phyloP scores from a whole-genome alignment of 441 rosid genomes.

The Arabidopsis hybrid region DNA sequence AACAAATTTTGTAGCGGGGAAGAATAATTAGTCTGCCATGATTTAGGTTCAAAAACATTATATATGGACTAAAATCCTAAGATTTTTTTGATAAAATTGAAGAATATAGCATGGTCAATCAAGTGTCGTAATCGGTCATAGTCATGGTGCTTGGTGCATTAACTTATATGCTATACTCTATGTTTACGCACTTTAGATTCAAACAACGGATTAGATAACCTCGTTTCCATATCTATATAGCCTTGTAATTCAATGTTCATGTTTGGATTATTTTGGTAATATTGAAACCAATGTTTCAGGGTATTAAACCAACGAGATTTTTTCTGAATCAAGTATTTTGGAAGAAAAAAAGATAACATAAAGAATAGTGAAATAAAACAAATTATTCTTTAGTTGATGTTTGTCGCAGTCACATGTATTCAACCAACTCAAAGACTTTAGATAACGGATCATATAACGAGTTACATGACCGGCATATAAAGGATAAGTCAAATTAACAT shows the following conservation, averaged over 20 bases:
- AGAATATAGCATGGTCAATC: neutral
- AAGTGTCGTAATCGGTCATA: neutral
- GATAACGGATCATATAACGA: constrained; percentile 10
- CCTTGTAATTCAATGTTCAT: neutral
- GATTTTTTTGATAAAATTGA: neutral
- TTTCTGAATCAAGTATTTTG: neutral
- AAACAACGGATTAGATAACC: neutral
- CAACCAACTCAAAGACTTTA: constrained; percentile 15
- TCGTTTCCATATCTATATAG: neutral
- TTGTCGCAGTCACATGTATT: neutral
- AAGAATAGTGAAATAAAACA: constrained; percentile 5
- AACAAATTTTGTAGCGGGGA: neutral
- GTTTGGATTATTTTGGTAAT: neutral
- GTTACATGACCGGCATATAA: constrained; percentile 16
- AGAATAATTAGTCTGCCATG: neutral
- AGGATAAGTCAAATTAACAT: constrained; percentile 10
- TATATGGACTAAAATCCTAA: neutral
- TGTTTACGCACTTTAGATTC: neutral
- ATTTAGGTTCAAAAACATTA: too few species aligned
- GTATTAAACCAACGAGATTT: too few species aligned
- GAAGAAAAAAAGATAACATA: constrained; percentile 16
- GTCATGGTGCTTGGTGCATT: neutral
- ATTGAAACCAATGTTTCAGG: neutral
- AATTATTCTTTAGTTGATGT: constrained; percentile 3
- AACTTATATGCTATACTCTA: neutral